Evolutionary conservation across 2,329 filamentous ascomycete species (phyloP).

Genomic region (Alternaria arbusti): DNA sequence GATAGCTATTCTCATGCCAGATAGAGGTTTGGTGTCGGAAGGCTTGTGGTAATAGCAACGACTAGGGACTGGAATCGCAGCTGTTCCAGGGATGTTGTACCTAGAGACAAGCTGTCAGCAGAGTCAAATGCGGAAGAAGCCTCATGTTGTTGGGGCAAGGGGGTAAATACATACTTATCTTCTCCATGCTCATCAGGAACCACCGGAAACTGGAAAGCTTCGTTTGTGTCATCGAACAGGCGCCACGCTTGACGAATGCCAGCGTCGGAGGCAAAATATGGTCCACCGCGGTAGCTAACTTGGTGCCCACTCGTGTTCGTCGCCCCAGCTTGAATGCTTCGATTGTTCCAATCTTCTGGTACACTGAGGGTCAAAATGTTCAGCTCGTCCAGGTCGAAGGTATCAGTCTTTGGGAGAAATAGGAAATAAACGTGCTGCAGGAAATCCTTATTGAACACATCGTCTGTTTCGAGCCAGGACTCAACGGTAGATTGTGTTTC

Average conservation of each 20-base stretch:
- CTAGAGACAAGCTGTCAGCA: fast-evolving
- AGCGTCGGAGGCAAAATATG: not conserved
- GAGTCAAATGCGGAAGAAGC: fast-evolving
- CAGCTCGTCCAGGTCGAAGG: too few relatives aligned
- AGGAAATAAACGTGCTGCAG: not conserved
- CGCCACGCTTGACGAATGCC: not conserved
- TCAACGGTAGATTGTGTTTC: too few relatives aligned
- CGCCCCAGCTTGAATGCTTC: not conserved
- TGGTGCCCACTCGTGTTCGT: not conserved
- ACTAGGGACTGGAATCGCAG: not conserved
- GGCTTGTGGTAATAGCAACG: not conserved
- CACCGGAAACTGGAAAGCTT: not conserved
- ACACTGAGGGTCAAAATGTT: not conserved
- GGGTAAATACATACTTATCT: fast-evolving
- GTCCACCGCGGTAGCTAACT: not conserved
- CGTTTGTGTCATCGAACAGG: not conserved
- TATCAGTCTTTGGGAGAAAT: not conserved
- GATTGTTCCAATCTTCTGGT: not conserved
- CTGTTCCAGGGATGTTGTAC: not conserved
- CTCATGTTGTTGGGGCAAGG: fast-evolving
- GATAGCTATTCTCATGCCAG: not conserved
- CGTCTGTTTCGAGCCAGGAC: not conserved
- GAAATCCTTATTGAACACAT: not conserved
- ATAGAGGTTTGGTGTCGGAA: not conserved
- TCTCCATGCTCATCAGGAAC: not conserved